A percentile compares a stretch with the other conserved stretches of the same genome.
Evolutionary conservation across 1,139 yeast species (phyloP).

Genomic region (Candida freyschussii): DNA sequence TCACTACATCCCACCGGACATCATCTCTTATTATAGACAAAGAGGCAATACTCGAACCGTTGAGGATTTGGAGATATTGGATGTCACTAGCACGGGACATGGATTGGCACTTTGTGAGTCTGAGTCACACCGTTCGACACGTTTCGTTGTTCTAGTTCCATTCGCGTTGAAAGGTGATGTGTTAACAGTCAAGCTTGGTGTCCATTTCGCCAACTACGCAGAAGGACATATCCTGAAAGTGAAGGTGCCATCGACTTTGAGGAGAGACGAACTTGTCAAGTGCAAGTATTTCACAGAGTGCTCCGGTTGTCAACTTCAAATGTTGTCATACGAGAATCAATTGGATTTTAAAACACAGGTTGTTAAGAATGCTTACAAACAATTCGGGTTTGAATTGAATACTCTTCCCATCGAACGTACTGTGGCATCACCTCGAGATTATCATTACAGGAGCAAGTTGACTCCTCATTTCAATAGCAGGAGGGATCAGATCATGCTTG

Average conservation of each 20-base stretch:
- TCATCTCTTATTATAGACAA: constrained; percentile 6
- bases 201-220: constrained; percentile 56
- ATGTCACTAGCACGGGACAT: constrained; percentile 62
- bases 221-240: constrained; percentile 60
- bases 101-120: constrained; percentile 46
- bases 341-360: constrained; percentile 57
- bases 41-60: constrained; percentile 19
- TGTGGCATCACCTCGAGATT: constrained; percentile 63
- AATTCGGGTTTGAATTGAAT: constrained; percentile 44
- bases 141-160: constrained; percentile 50
- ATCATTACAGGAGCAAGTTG: constrained; percentile 68
- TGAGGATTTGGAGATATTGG: constrained; percentile 42
- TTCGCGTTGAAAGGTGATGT: constrained; percentile 72
- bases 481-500: constrained; percentile 31
- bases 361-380: constrained; percentile 63
- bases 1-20: constrained; percentile 3
- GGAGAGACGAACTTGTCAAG: constrained; percentile 42
- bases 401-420: constrained; percentile 52
- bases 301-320: constrained; percentile 81
- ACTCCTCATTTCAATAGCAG: constrained; percentile 81
- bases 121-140: constrained; percentile 5
- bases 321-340: constrained; percentile 59
- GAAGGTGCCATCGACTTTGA: constrained; percentile 33
- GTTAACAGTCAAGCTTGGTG: constrained; percentile 54
- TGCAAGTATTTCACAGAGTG: constrained; percentile 68